phyloP scores from a whole-genome alignment of 345 rosid genomes.

The Sonneratia caseolaris region DNA sequence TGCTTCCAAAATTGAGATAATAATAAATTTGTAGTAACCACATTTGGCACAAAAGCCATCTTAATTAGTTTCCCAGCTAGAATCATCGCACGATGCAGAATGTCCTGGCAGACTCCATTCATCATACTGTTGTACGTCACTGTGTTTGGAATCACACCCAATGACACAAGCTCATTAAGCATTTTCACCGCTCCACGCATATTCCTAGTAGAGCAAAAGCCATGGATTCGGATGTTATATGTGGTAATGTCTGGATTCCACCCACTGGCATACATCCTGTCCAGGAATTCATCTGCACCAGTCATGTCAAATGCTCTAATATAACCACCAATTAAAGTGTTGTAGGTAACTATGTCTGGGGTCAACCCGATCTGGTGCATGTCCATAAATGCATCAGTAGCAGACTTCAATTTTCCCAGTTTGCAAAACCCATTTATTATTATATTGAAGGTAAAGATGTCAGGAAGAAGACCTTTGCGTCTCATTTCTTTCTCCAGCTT shows the following conservation, averaged over 20 bases:
- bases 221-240: constrained; percentile 47
- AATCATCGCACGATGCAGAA: constrained; percentile 47
- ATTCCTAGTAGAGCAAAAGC: constrained; percentile 31
- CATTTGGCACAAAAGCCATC: constrained; percentile 61
- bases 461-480: constrained; percentile 50
- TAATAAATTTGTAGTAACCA: constrained; percentile 40
- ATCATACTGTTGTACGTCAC: constrained; percentile 65
- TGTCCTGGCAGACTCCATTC: constrained; percentile 44
- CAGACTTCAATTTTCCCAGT: constrained; percentile 41
- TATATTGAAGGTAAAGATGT: constrained; percentile 46
- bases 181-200: constrained; percentile 41
- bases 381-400: constrained; percentile 28
- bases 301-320: constrained; percentile 46
- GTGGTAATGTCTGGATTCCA: constrained; percentile 58
- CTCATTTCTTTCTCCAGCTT: constrained; percentile 48
- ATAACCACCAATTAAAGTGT: constrained; percentile 56
- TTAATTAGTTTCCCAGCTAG: constrained; percentile 62
- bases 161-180: constrained; percentile 45
- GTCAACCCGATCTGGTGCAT: constrained; percentile 40
- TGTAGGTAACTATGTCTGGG: constrained; percentile 61
- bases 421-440: constrained; percentile 59
- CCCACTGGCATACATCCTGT: constrained; percentile 37
- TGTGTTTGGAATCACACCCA: constrained; percentile 47
- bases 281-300: constrained; percentile 33
- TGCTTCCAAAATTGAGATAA: constrained; percentile 56